Percentiles rank a stretch among this genome's conserved stretches.
These are phyloP conservation scores for Sphagnum fallax DNA, from an alignment of 228 moss, liverwort and hornwort genomes.

Conservation along the genomic window DNA sequence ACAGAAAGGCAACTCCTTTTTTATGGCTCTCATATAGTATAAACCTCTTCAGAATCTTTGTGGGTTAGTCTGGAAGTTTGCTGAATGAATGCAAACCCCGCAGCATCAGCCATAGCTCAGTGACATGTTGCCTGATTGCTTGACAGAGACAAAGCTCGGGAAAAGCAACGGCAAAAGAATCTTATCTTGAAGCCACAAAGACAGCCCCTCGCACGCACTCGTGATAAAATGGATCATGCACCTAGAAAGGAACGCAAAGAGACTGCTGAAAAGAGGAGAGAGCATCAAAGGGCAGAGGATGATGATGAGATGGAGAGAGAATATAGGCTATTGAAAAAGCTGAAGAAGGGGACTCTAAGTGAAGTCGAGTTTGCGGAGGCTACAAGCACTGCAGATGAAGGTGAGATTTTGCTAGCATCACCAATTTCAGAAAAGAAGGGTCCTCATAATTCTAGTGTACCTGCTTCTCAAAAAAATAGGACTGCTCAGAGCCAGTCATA, in stretches of 20 bases:
- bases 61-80: background rate
- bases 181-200: conserved; percentile 30
- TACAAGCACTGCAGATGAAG: conserved; percentile 18
- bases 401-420: background rate
- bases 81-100: background rate
- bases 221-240: conserved; percentile 9
- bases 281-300: conserved; percentile 56
- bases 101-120: background rate
- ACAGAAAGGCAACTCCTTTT: too few relatives aligned
- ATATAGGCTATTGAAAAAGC: conserved; percentile 77
- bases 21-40: too few relatives aligned
- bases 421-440: too few relatives aligned
- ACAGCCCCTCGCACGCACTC: conserved; percentile 15
- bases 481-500: too few relatives aligned
- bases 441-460: too few relatives aligned
- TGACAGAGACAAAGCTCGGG: conserved; percentile 77
- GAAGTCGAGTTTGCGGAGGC: conserved; percentile 65
- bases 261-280: conserved; percentile 71
- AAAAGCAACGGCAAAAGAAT: conserved; percentile 88
- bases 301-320: conserved; percentile 88
- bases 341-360: conserved; percentile 75
- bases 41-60: too few relatives aligned
- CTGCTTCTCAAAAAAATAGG: too few relatives aligned
- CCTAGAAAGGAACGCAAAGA: conserved; percentile 58
- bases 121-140: background rate